phyloP scores from a whole-genome alignment of 2,329 filamentous ascomycete genomes.

The Sporothrix pallida region DNA sequence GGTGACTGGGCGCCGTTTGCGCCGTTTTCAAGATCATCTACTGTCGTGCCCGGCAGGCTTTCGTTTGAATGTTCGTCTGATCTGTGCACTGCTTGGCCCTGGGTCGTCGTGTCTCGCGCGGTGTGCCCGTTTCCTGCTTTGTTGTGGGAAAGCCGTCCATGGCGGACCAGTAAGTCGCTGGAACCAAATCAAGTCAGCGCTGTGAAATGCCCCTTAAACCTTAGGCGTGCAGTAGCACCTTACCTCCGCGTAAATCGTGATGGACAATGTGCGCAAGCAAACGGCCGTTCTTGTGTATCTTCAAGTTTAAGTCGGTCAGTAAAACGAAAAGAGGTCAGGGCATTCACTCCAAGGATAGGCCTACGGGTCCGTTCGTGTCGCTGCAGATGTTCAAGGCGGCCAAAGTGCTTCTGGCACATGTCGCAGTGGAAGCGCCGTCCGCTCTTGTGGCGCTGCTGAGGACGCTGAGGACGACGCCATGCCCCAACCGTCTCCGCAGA shows the following conservation, averaged over 20 bases:
- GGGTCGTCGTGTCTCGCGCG: not conserved
- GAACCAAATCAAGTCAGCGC: not conserved
- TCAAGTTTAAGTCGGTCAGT: not conserved
- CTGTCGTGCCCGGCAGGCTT: not conserved
- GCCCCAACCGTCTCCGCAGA: not conserved
- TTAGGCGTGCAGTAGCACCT: not conserved
- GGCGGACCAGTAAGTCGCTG: conserved; percentile 13
- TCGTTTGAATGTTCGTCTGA: not conserved
- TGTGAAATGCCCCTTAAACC: not conserved
- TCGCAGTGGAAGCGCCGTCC: conserved; percentile 12
- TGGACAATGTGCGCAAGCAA: not conserved
- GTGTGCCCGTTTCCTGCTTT: not conserved
- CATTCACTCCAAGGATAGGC: not conserved
- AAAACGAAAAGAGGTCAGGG: not conserved
- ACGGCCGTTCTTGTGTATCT: conserved; percentile 16
- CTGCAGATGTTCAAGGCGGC: conserved; percentile 15
- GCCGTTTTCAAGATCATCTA: too few relatives aligned
- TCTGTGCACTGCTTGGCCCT: not conserved
- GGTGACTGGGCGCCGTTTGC: not conserved
- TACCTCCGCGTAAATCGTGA: conserved; percentile 8
- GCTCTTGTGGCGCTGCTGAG: conserved; percentile 10
- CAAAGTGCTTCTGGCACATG: conserved; percentile 19
- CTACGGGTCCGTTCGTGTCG: conserved; percentile 5
- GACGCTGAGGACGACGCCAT: not conserved
- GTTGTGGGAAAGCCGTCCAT: conserved; percentile 19